phyloP scores from a whole-genome alignment of 345 rosid genomes.

The Pistacia vera region DNA sequence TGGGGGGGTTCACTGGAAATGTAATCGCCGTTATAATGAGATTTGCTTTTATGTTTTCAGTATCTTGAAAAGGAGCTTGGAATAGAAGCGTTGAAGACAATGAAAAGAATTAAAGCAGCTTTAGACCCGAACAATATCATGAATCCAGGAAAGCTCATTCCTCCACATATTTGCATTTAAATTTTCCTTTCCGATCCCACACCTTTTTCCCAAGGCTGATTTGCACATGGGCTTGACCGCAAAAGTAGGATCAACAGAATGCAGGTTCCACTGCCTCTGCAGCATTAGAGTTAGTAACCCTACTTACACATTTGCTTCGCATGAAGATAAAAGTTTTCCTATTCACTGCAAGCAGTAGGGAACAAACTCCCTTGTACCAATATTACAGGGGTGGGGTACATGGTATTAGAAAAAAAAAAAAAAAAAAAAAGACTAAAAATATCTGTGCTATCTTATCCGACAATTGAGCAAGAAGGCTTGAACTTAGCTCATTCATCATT shows the following conservation, averaged over 20 bases:
- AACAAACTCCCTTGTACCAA: too few relatives aligned
- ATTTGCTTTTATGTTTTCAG: constrained; percentile 35
- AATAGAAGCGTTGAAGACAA: constrained; percentile 71
- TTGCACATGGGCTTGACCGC: neutral
- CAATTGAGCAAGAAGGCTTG: neutral
- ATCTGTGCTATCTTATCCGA: neutral
- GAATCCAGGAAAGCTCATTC: constrained; percentile 97
- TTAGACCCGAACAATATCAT: constrained; percentile 88
- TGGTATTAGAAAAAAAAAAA: too few relatives aligned
- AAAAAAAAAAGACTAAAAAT: too few relatives aligned
- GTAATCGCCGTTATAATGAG: neutral
- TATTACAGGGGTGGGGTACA: too few relatives aligned
- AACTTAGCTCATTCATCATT: neutral
- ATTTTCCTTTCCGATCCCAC: neutral
- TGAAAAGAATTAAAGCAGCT: constrained; percentile 78
- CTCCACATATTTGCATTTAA: constrained; percentile 83
- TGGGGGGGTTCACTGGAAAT: neutral
- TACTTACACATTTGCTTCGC: neutral
- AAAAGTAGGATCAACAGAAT: neutral
- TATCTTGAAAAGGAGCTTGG: constrained; percentile 92
- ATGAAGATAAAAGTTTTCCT: neutral
- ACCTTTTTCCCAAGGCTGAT: neutral
- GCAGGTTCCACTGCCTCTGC: neutral
- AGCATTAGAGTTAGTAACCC: neutral
- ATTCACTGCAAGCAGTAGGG: neutral